Evolutionary conservation across 139 green algal genomes (phyloP), one percentile per base, ranked within the genome.

Genomic region (Raphidocelis subcapitata): DNA sequence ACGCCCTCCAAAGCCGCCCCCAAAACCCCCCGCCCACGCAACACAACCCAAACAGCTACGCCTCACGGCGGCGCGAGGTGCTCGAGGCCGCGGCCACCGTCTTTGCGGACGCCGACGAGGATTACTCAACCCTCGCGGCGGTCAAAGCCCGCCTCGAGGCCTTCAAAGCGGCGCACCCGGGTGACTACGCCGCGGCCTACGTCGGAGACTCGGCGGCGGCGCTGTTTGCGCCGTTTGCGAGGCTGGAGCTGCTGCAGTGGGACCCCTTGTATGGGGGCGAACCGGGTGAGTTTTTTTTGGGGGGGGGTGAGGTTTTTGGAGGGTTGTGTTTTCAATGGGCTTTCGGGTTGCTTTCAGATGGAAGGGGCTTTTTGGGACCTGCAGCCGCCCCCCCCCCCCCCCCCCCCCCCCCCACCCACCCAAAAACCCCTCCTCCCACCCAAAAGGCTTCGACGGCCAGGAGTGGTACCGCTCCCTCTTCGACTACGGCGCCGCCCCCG

Each of bases 191-290:
- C 52, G 83, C 89, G 44, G 88, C 93, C 15, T 98, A 98, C 76
- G 85, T 94, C 54, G 75, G 85, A 5, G 72, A 93, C 2, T 90
- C 75, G 35, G 89, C 84, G 26, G 90, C 95, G 28, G 88, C 90
- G 5, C 84, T 99, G 15, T 94, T 99, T 78, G 92, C 95, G 44
- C 94, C 95, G 32, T 98, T 92, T 80, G 94, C 97, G 29, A 82
- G 94, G 23, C 78, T 97, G 68, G 88, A 98, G 83, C 87, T 99
- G 52, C 82, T 98, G 60, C 64, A 61, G 0, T 99, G 95, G 95
- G 89, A 94, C n/a, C 94, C 93, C 26, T 74, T 98, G 49, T 88
- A 81, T 28, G n/a, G 23, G 12, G 24, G 24, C n/a, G 24, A 61
- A 65, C 16, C 33, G 0, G 18, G 41, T 49, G 41, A 12, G 41